Conservation (phyloP, 345 rosid genomes). For the Cardamine resedifolia region DNA sequence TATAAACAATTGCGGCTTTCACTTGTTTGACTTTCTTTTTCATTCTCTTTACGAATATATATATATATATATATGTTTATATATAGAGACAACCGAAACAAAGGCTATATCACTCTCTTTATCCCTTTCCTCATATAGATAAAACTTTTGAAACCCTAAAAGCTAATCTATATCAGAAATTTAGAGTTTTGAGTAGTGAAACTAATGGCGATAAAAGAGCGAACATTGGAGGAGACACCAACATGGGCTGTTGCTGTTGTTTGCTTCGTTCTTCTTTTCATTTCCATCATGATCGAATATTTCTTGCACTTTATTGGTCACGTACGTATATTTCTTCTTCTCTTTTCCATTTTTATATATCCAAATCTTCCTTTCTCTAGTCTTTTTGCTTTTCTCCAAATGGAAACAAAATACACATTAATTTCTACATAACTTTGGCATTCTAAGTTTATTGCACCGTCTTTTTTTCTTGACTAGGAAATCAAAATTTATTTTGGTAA, state of each 20-base stretch:
- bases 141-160: conserved; percentile 17
- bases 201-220: conserved; percentile 40
- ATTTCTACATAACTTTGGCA: neutral
- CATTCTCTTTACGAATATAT: neutral
- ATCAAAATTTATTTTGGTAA: neutral
- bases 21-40: conserved; percentile 34
- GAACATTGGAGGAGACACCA: conserved; percentile 64
- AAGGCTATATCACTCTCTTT: conserved; percentile 23
- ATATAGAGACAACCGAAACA: conserved; percentile 21
- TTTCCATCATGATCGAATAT: conserved; percentile 75
- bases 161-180: neutral
- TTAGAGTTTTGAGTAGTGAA: conserved; percentile 6
- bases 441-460: neutral
- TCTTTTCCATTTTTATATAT: conserved; percentile 1
- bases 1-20: conserved; percentile 19
- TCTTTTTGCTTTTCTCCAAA: neutral
- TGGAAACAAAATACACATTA: neutral
- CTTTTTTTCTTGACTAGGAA: neutral
- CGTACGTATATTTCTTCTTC: conserved; percentile 34
- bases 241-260: conserved; percentile 96
- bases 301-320: conserved; percentile 57
- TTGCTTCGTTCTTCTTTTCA: conserved; percentile 60
- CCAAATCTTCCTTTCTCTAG: neutral
- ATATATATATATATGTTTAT: neutral
- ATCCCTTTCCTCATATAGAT: conserved; percentile 11